phyloP scores from a whole-genome alignment of 1,284 basidiomycete species.

The Ceratobasidium sp. region DNA sequence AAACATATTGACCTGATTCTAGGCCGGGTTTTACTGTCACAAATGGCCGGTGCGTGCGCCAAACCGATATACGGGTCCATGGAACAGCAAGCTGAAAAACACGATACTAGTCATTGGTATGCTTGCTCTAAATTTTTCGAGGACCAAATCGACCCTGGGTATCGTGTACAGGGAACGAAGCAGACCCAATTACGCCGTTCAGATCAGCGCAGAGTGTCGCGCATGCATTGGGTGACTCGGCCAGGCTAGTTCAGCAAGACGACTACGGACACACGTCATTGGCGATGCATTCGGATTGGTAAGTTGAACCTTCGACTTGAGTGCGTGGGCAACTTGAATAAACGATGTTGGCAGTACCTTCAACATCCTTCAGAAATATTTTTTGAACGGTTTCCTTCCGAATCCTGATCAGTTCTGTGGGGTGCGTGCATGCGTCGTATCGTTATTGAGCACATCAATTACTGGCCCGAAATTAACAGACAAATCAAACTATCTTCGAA shows the following conservation, averaged over 20 bases:
- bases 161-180: conserved; percentile 24
- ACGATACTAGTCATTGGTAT: conserved; percentile 20
- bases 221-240: conserved; percentile 18
- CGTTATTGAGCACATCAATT: too few species aligned
- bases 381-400: background rate
- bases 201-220: conserved; percentile 30
- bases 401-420: background rate
- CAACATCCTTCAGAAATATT: background rate
- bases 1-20: background rate
- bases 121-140: background rate
- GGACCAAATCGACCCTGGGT: background rate
- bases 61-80: conserved; percentile 36
- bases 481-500: too few species aligned
- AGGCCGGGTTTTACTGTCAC: conserved; percentile 22
- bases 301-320: background rate
- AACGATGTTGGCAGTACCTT: background rate
- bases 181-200: conserved; percentile 40
- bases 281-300: conserved; percentile 20
- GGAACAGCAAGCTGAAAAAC: conserved; percentile 20
- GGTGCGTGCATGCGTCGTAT: background rate
- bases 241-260: conserved; percentile 37
- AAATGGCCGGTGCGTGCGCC: conserved; percentile 35
- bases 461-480: too few species aligned
- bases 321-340: background rate
- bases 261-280: conserved; percentile 26